phyloP scores from a whole-genome alignment of 73 alveolate genomes.

The Tetrahymena borealis region DNA sequence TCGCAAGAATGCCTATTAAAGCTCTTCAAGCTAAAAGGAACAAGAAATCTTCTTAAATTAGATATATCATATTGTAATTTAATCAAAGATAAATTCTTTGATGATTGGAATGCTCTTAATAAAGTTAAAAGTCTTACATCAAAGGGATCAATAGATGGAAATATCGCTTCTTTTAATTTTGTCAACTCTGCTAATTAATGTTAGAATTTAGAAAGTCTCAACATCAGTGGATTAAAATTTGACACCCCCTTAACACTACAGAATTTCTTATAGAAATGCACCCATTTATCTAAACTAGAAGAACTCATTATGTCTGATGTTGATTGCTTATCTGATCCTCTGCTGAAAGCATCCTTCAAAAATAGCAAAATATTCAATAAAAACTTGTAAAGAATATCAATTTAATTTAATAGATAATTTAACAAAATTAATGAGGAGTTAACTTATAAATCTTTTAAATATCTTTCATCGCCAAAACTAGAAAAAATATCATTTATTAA shows the following conservation, averaged over 20 bases:
- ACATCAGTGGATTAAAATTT: neutral
- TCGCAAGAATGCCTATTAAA: neutral
- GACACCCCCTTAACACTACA: neutral
- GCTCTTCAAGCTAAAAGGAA: neutral
- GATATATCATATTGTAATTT: neutral
- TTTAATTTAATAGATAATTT: neutral
- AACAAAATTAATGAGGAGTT: neutral
- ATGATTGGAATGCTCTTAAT: neutral
- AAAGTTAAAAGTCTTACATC: neutral
- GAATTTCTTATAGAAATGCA: neutral
- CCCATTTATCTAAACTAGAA: neutral
- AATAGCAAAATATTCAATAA: neutral
- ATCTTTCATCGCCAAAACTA: neutral
- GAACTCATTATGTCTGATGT: neutral
- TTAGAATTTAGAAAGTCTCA: neutral
- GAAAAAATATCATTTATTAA: neutral
- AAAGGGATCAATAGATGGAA: neutral
- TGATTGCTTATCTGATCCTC: neutral
- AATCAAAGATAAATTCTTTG: neutral
- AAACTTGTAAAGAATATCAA: neutral
- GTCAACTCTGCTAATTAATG: neutral
- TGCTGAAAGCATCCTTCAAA: neutral
- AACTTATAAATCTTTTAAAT: neutral
- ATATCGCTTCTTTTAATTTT: neutral
- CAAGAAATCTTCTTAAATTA: neutral